Evolutionary conservation across 2,329 filamentous ascomycete genomes (phyloP).

Genomic region (Stagonosporopsis chrysanthemi): DNA sequence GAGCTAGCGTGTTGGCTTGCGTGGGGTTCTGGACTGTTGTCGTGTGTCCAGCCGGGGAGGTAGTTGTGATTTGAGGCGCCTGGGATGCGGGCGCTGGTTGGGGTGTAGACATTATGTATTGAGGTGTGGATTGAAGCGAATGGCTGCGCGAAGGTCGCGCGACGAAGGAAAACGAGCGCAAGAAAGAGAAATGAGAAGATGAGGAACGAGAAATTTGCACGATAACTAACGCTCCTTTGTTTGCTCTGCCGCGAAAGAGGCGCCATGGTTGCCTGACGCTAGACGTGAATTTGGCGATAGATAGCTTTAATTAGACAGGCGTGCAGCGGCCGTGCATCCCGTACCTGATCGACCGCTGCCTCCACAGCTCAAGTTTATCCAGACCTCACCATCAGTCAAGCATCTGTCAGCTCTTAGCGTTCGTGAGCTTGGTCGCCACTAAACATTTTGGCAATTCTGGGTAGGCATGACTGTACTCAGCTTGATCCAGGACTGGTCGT

Average conservation of each 20-base stretch:
- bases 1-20: neutral
- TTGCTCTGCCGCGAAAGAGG: slow-evolving; percentile 5
- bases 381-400: slow-evolving; percentile 6
- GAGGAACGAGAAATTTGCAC: slow-evolving; percentile 6
- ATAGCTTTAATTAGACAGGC: slow-evolving; percentile 12
- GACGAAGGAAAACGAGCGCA: slow-evolving; percentile 3
- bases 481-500: neutral
- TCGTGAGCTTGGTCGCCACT: neutral
- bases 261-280: slow-evolving; percentile 22
- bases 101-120: slow-evolving; percentile 17
- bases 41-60: slow-evolving; percentile 13
- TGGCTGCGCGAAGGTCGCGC: slow-evolving; percentile 16
- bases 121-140: slow-evolving; percentile 10
- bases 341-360: slow-evolving; percentile 7
- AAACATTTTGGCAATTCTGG: neutral
- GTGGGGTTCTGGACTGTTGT: neutral
- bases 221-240: slow-evolving; percentile 12
- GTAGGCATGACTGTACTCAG: neutral
- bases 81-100: slow-evolving; percentile 1
- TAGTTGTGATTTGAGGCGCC: slow-evolving; percentile 13
- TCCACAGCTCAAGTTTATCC: slow-evolving; percentile 10
- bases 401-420: neutral
- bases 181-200: neutral
- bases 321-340: slow-evolving; percentile 9
- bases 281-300: slow-evolving; percentile 13